Evolutionary conservation across 2,329 filamentous ascomycete species (phyloP).

Genomic region (Dactylonectria estremocensis): DNA sequence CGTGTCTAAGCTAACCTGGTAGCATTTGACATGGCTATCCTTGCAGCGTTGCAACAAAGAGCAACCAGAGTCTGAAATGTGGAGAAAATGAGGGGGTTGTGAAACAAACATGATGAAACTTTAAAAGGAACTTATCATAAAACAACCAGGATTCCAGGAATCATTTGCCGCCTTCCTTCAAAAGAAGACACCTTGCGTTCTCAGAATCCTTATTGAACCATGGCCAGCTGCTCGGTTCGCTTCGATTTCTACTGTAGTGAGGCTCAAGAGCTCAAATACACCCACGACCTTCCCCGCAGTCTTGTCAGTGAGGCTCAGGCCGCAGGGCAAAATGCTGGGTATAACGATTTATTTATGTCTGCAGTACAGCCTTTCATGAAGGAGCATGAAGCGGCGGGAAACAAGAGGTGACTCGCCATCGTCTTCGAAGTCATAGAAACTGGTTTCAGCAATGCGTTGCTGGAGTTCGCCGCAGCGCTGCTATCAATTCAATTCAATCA

Average conservation of each 20-base stretch:
- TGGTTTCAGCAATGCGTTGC: no score
- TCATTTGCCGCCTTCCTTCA: slow-evolving; percentile 1
- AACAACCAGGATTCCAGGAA: slow-evolving; percentile 10
- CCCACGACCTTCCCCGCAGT: no score
- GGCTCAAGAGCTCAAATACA: slow-evolving; percentile 19
- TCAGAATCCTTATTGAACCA: background rate
- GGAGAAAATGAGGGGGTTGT: background rate
- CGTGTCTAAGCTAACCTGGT: slow-evolving; percentile 8
- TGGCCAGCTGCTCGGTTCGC: slow-evolving; percentile 11
- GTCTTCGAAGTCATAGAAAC: no score
- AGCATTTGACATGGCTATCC: background rate
- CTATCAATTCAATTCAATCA: no score
- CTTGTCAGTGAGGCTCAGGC: no score
- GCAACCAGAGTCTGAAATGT: background rate
- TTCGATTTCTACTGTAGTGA: slow-evolving; percentile 21
- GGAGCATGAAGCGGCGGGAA: no score
- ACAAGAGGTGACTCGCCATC: no score
- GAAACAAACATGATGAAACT: background rate
- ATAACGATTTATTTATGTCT: no score
- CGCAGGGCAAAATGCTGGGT: no score
- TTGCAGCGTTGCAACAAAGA: background rate
- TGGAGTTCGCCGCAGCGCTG: no score
- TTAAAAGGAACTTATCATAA: background rate
- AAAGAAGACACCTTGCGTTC: slow-evolving; percentile 1
- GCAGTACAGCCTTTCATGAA: no score